phyloP scores from a whole-genome alignment of 768 basidiomycete species.

The Boletus tomentosulus region DNA sequence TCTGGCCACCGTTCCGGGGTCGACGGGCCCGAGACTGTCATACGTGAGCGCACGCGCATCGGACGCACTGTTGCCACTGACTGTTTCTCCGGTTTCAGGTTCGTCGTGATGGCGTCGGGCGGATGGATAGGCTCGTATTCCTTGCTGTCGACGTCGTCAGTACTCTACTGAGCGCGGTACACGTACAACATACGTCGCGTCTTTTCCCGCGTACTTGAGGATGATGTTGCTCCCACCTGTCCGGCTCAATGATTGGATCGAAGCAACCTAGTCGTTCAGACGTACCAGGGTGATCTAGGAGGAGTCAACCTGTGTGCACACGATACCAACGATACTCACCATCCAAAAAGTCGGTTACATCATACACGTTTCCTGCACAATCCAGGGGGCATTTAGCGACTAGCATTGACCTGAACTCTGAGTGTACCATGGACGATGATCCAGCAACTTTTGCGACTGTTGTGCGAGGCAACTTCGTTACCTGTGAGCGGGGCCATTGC shows the following conservation, averaged over 20 bases:
- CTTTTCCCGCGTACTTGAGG: slow-evolving; percentile 84
- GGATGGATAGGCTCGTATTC: slow-evolving; percentile 92
- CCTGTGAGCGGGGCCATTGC: slow-evolving; percentile 36
- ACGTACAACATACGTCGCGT: slow-evolving; percentile 65
- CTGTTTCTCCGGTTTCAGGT: slow-evolving; percentile 85
- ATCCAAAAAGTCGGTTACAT: slow-evolving; percentile 74
- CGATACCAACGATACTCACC: slow-evolving; percentile 35
- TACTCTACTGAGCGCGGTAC: neutral
- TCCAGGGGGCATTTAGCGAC: neutral
- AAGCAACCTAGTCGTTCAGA: neutral
- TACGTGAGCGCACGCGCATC: neutral
- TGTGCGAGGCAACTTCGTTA: slow-evolving; percentile 52
- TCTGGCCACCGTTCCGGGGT: slow-evolving; percentile 61
- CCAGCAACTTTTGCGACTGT: slow-evolving; percentile 64
- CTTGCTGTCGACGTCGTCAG: slow-evolving; percentile 37
- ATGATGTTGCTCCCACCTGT: slow-evolving; percentile 80
- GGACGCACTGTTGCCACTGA: slow-evolving; percentile 29
- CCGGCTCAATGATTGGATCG: slow-evolving; percentile 2
- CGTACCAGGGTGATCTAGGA: slow-evolving; percentile 61
- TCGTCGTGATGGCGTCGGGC: slow-evolving; percentile 69
- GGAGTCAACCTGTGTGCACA: neutral
- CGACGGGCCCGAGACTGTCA: slow-evolving; percentile 64
- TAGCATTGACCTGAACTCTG: neutral
- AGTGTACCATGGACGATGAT: slow-evolving; percentile 75
- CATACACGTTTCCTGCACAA: slow-evolving; percentile 66